Percentiles rank a stretch among this genome's conserved stretches.
These are phyloP conservation scores for Calendula officinalis DNA, from an alignment of 129 eudicot species.

Conservation along the genomic window DNA sequence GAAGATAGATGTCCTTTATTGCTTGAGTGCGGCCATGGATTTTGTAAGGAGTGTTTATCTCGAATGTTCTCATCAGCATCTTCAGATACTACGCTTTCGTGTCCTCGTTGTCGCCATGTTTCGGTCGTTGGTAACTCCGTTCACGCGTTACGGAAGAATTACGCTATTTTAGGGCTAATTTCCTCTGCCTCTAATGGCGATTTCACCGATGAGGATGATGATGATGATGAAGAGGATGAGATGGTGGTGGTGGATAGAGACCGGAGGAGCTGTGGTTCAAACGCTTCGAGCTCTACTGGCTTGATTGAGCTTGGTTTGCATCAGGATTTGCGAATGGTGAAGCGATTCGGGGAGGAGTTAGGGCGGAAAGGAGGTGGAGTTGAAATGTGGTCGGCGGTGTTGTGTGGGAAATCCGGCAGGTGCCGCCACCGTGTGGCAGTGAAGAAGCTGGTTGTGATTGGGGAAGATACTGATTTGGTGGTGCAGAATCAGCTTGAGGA, in stretches of 20 bases:
- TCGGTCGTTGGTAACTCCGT: constrained; percentile 89
- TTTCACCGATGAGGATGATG: constrained; percentile 43
- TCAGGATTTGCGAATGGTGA: constrained; percentile 59
- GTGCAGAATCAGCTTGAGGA: constrained; percentile 75
- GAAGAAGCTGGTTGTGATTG: constrained; percentile 62
- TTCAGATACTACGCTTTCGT: constrained; percentile 56
- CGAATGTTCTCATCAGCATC: constrained; percentile 62
- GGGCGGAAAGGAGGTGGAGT: constrained; percentile 45
- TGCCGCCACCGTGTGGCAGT: constrained; percentile 87
- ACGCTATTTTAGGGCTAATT: constrained; percentile 60
- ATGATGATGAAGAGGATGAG: constrained; percentile 28
- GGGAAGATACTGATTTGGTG: constrained; percentile 80
- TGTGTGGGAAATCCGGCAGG: constrained; percentile 49
- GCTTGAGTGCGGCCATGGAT: constrained; percentile 94
- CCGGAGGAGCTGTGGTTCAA: constrained; percentile 32
- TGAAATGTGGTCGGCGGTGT: constrained; percentile 76
- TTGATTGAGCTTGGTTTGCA: constrained; percentile 61
- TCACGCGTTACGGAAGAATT: constrained; percentile 72
- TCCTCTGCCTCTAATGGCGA: constrained; percentile 36
- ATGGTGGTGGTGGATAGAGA: constrained; percentile 26
- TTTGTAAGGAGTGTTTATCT: constrained; percentile 76
- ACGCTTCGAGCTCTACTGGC: constrained; percentile 29
- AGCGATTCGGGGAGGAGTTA: constrained; percentile 55
- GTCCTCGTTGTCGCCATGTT: constrained; percentile 95
- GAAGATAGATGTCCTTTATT: constrained; percentile 73